phyloP scores from a whole-genome alignment of 2,329 filamentous ascomycete genomes.

The Calonectria multiphialidica region DNA sequence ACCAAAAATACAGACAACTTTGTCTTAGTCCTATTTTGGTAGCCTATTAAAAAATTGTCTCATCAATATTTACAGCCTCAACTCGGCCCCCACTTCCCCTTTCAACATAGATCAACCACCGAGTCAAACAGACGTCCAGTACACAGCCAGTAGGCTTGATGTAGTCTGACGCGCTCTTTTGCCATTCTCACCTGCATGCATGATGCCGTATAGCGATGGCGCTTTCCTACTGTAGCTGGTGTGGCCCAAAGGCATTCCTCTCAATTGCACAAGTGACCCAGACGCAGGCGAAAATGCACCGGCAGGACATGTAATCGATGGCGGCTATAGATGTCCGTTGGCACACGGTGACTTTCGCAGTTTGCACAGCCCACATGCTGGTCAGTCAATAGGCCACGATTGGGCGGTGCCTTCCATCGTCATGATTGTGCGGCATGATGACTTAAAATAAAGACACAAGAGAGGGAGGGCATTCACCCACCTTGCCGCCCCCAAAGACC shows the following conservation, averaged over 20 bases:
- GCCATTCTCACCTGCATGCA: neutral
- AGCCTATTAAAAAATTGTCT: neutral
- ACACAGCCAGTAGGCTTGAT: neutral
- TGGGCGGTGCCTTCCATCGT: neutral
- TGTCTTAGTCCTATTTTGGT: neutral
- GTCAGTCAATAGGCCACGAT: neutral
- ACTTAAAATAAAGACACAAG: neutral
- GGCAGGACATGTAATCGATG: neutral
- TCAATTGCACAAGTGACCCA: neutral
- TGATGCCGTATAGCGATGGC: too few species aligned
- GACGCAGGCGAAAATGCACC: neutral
- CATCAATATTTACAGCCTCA: neutral
- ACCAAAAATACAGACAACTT: neutral
- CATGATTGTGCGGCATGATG: neutral
- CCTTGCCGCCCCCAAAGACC: neutral
- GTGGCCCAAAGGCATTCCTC: too few species aligned
- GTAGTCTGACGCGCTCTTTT: neutral
- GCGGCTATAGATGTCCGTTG: neutral
- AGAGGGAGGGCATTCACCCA: neutral
- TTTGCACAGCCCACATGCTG: neutral
- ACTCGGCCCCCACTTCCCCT: neutral
- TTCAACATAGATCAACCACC: neutral
- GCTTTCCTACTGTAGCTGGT: neutral
- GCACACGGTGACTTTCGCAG: neutral
- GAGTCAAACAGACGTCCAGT: too few species aligned